phyloP scores from a whole-genome alignment of 75 land plant species.

The Cryptomeria japonica region DNA sequence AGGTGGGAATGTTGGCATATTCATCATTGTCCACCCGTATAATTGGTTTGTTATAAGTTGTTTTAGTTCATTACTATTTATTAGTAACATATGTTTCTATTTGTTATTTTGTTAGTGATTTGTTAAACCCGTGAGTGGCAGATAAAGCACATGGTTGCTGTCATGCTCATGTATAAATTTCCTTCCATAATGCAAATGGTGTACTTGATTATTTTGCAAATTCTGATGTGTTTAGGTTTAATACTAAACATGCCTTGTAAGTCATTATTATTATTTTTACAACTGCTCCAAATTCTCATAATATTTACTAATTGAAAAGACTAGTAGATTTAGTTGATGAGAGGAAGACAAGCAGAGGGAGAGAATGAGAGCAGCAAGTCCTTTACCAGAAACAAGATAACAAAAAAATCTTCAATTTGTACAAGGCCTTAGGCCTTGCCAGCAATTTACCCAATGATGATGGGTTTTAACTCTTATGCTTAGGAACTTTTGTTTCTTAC shows the following conservation, averaged over 20 bases:
- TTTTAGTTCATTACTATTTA: no score
- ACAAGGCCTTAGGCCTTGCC: neutral
- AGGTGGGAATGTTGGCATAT: no score
- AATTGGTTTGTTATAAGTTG: no score
- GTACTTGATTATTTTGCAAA: no score
- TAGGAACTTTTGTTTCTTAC: neutral
- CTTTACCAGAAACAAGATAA: neutral
- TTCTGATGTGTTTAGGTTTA: no score
- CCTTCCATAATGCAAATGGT: no score
- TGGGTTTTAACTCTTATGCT: neutral
- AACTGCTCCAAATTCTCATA: neutral
- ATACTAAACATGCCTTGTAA: neutral
- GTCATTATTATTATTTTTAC: neutral
- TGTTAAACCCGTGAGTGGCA: no score
- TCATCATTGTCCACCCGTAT: no score
- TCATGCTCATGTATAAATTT: no score
- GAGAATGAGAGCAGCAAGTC: neutral
- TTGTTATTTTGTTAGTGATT: no score
- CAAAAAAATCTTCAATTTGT: neutral
- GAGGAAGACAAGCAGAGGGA: neutral
- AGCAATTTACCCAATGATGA: neutral
- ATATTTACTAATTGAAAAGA: neutral
- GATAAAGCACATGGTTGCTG: no score
- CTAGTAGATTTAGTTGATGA: neutral
- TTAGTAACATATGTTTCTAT: no score